phyloP scores from a whole-genome alignment of 169 alveolate genomes.

The Plasmodium coatneyi region DNA sequence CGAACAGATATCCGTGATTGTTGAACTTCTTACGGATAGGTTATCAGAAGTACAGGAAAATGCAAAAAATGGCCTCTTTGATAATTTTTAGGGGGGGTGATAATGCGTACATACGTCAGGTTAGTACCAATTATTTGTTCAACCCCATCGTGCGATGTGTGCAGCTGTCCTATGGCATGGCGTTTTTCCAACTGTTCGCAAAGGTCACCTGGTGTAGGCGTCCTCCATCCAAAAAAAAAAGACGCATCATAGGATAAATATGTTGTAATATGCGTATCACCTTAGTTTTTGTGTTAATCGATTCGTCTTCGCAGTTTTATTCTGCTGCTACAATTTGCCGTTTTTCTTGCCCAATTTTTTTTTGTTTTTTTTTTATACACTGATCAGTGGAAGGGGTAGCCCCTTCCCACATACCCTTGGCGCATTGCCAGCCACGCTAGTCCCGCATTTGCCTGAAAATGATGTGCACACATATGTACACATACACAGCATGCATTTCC shows the following conservation, averaged over 20 bases:
- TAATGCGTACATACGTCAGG: background rate
- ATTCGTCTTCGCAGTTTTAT: background rate
- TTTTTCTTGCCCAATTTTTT: background rate
- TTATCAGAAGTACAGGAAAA: conserved; percentile 38
- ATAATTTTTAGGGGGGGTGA: background rate
- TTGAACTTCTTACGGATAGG: conserved; percentile 25
- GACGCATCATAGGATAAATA: background rate
- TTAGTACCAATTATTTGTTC: background rate
- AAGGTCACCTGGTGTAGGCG: background rate
- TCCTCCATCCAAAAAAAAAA: background rate
- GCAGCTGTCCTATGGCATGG: background rate
- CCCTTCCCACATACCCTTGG: background rate
- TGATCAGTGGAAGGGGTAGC: background rate
- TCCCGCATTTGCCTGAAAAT: background rate
- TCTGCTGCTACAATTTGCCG: background rate
- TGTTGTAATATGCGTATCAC: background rate
- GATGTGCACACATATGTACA: background rate
- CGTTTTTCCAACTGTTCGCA: background rate
- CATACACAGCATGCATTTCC: background rate
- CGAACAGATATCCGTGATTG: conserved; percentile 12
- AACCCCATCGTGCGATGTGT: background rate
- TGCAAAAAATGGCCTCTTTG: background rate
- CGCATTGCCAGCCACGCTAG: background rate
- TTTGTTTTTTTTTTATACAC: background rate
- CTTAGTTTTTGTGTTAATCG: background rate